phyloP scores from a whole-genome alignment of 148 eudicot genomes.

The Amaranthus cruentus region DNA sequence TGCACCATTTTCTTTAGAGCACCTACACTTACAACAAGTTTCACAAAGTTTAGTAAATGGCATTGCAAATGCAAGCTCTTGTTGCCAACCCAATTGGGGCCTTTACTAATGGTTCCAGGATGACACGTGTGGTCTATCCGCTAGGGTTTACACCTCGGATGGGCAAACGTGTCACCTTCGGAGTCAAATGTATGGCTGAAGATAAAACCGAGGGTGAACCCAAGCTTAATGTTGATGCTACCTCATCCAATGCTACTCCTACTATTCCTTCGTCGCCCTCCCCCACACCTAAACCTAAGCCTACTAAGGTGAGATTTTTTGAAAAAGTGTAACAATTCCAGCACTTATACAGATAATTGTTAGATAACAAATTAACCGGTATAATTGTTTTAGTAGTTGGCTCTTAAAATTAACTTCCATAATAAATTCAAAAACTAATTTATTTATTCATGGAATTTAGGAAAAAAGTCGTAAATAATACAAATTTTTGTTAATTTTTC shows the following conservation, averaged over 20 bases:
- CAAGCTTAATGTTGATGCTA: not conserved
- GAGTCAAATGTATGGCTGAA: slow-evolving; percentile 31
- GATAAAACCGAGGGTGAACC: slow-evolving; percentile 22
- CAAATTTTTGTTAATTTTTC: too few relatives aligned
- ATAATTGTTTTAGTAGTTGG: too few relatives aligned
- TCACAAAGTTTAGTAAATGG: slow-evolving; percentile 2
- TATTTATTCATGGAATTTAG: too few relatives aligned
- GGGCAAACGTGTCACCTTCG: slow-evolving; percentile 9
- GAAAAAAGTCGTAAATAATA: too few relatives aligned
- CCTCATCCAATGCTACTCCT: not conserved
- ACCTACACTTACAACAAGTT: not conserved
- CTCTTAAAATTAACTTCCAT: too few relatives aligned
- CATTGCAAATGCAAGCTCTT: slow-evolving; percentile 32
- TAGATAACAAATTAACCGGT: too few relatives aligned
- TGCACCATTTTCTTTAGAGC: not conserved
- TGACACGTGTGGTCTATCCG: not conserved
- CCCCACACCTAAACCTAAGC: slow-evolving; percentile 27
- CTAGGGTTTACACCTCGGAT: slow-evolving; percentile 16
- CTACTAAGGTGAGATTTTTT: not conserved
- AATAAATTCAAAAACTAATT: too few relatives aligned
- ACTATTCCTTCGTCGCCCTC: not conserved
- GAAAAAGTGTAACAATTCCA: too few relatives aligned
- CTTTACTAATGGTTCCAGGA: slow-evolving; percentile 5
- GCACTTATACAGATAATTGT: too few relatives aligned
- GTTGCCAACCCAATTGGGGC: slow-evolving; percentile 17